These are phyloP conservation scores for Thielaviopsis populi DNA, from an alignment of 2,329 filamentous ascomycete genomes.

Conservation along the genomic window DNA sequence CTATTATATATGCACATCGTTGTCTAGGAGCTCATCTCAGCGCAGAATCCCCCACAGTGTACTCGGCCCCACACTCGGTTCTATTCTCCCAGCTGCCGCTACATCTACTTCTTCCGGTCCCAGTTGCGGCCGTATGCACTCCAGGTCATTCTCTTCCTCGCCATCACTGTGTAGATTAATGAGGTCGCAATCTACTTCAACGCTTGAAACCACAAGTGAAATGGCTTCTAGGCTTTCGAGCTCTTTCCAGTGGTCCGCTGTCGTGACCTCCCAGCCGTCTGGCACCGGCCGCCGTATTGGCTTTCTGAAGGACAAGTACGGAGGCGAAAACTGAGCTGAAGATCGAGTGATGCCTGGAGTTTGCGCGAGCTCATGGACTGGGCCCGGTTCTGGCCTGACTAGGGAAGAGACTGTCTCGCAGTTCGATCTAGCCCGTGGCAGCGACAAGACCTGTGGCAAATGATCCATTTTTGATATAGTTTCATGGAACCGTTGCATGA, in stretches of 20 bases:
- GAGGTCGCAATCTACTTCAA: background rate
- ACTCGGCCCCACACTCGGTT: background rate
- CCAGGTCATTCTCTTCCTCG: background rate
- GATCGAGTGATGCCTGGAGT: background rate
- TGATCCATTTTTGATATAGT: background rate
- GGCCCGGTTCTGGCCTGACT: background rate
- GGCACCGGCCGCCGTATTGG: background rate
- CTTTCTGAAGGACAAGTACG: background rate
- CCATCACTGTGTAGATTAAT: background rate
- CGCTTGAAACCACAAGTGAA: background rate
- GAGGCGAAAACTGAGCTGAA: background rate
- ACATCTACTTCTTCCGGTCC: background rate
- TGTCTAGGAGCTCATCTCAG: background rate
- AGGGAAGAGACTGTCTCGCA: background rate
- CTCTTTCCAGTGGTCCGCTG: slow-evolving; percentile 8
- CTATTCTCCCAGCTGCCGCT: background rate
- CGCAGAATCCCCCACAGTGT: background rate
- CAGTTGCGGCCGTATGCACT: background rate
- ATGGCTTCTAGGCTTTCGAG: background rate
- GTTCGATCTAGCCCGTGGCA: too few relatives aligned
- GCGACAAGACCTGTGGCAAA: background rate
- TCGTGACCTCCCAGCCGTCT: background rate
- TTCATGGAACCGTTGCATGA: slow-evolving; percentile 5
- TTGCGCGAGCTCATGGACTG: background rate
- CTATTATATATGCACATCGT: background rate